Base-by-base conservation (phyloP, 805 yeast genomes). In the Kodamaea jinghongensis region DNA sequence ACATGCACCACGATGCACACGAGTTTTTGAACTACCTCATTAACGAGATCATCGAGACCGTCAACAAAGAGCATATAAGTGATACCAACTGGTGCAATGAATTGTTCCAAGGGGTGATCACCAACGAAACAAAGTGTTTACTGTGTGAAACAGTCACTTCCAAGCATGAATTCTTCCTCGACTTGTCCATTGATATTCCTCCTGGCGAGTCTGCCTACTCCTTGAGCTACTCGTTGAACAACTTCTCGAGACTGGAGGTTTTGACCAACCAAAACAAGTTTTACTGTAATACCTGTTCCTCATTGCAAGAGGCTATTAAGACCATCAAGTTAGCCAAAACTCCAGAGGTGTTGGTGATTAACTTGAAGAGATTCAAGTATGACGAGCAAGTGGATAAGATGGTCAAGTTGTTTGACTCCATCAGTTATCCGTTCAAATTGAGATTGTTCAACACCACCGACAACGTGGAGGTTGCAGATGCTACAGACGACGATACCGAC, bases 1-100 rank as follows among this genome's bases (percentile, higher is more conserved):
- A 68, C 49, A 90, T 89, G 96, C 99, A 93, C 59, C 99, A 93
- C 58, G 99, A 93, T 68, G 97, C 98, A 4, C 99, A 93, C 62
- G 99, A 93, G 63, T 93, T 93, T 61, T 73, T 90, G 56, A 91
- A 90, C 58, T 90, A 86, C 55, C 59, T 90, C 49, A 68, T 93
- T 38, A 93, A 93, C 60, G 76, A 67, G 49, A 70, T 71, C 13
- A 65, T 75, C 10, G 89, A 86, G 46, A 72, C 84, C 12, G 67
- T 85, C 36, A 78, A 75, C 17, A 56, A 48, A 51, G 61, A 65
- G 48, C 20, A 48, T 31, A 63, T 61, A 4, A 32, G 46, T 8
- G 52, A 53, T 7, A 47, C 56, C 17, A 76, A 75, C 50, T 75
- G 79, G 71, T 71, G 91, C 39, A 83, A 79, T 34, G 76, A 78